Percentiles rank a stretch among this genome's conserved stretches.
phyloP scores from a whole-genome alignment of 2,329 filamentous ascomycete genomes.

The Aschersonia sp. region DNA sequence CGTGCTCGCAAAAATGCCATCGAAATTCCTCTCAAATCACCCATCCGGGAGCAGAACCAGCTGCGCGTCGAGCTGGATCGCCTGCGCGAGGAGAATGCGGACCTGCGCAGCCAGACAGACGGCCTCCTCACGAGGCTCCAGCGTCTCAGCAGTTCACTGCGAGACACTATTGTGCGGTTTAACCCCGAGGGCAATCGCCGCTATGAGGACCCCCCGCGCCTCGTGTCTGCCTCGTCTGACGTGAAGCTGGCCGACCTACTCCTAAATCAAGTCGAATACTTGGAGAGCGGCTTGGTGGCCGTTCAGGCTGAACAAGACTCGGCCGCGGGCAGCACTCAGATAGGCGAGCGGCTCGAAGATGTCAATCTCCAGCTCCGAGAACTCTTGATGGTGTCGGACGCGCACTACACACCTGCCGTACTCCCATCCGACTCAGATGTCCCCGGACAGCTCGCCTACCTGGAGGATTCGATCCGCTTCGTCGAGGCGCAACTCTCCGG shows the following conservation, averaged over 20 bases:
- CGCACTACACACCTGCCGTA: conserved; percentile 42
- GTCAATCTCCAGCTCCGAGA: conserved; percentile 51
- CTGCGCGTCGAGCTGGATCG: conserved; percentile 32
- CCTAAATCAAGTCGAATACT: conserved; percentile 49
- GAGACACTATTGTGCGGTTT: conserved; percentile 49
- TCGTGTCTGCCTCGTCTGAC: conserved; percentile 7
- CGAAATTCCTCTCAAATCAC: conserved; percentile 45
- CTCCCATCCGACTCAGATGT: conserved; percentile 39
- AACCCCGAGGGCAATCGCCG: conserved; percentile 39
- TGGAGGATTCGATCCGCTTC: conserved; percentile 44
- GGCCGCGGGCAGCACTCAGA: conserved; percentile 14
- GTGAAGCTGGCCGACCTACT: conserved; percentile 32
- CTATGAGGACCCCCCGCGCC: conserved; percentile 28
- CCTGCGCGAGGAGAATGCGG: conserved; percentile 28
- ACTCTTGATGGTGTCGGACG: conserved; percentile 33
- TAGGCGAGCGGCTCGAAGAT: conserved; percentile 39
- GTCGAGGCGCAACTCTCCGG: conserved; percentile 29
- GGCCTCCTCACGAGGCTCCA: conserved; percentile 40
- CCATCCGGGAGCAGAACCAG: conserved; percentile 37
- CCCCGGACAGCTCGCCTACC: conserved; percentile 52
- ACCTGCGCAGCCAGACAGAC: conserved; percentile 19
- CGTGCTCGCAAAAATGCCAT: conserved; percentile 27
- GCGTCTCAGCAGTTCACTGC: conserved; percentile 49
- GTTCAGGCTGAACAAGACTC: conserved; percentile 44
- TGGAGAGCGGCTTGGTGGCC: conserved; percentile 49